Conservation (phyloP, 2,329 filamentous ascomycete species). For the Plenodomus tracheiphilus region DNA sequence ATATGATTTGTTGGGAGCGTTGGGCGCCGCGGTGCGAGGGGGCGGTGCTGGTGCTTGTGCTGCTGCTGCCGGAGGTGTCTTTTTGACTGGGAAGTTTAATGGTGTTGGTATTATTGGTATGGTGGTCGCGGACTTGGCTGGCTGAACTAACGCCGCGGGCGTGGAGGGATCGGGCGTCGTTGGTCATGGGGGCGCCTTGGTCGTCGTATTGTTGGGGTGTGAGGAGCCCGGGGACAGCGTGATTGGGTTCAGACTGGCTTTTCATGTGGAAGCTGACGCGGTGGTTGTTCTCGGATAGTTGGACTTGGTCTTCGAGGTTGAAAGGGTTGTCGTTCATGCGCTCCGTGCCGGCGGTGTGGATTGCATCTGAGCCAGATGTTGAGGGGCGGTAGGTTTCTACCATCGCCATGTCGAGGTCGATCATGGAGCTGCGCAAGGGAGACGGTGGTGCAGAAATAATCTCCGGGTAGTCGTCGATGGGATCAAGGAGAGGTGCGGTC, state of each 20-base stretch:
- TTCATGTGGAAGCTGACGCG: constrained; percentile 46
- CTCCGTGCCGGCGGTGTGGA: constrained; percentile 44
- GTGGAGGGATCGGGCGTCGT: constrained; percentile 34
- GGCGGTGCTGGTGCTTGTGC: neutral
- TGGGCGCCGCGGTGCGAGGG: constrained; percentile 23
- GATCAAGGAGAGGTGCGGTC: constrained; percentile 45
- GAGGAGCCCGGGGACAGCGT: constrained; percentile 40
- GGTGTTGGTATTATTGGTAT: constrained; percentile 19
- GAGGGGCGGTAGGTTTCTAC: constrained; percentile 49
- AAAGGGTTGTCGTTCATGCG: constrained; percentile 53
- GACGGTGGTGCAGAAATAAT: constrained; percentile 39
- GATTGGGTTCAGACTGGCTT: constrained; percentile 47
- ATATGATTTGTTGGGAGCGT: constrained; percentile 32
- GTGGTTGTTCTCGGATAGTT: constrained; percentile 43
- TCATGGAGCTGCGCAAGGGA: constrained; percentile 49
- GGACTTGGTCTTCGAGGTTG: constrained; percentile 52
- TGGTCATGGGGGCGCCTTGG: constrained; percentile 36
- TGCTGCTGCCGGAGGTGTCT: neutral
- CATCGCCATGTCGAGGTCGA: constrained; percentile 47
- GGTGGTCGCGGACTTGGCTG: constrained; percentile 35
- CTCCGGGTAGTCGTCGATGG: constrained; percentile 45
- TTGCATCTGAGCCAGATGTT: constrained; percentile 45
- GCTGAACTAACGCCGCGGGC: constrained; percentile 41
- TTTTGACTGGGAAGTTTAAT: constrained; percentile 18
- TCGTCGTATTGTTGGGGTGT: constrained; percentile 43